Evolutionary conservation across 441 rosid genomes (phyloP), one percentile per base, ranked within the genome.

Genomic region (Gossypium aridum): DNA sequence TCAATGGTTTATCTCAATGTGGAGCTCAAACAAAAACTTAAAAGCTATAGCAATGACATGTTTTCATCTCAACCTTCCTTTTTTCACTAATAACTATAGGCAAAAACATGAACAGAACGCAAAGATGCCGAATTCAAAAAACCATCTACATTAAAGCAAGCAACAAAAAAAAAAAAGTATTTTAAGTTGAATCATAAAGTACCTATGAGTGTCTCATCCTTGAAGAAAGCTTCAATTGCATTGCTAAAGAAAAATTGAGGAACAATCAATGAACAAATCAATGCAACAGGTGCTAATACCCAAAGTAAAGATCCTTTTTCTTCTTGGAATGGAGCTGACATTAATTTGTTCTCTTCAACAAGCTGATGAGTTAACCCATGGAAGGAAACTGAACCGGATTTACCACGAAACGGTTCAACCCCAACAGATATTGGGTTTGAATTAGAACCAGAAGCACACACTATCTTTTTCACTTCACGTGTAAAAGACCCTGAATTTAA

Each of bases 321-420:
- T 75, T 85, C 92, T 63, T 78, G 78, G n/a, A 91, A 92, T 14
- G 96, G 97, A 49, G 92, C 89, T 12, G 98, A 89, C 23, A 87
- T 85, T 70, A 92, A 78, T 68, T 84, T 88, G 64, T 84, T 83
- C 80, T 89, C 97, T 81, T 92, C 98, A 53, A 91, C 89, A 1
- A 86, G 83, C 78, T 91, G 95, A 64, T 92, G 86, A 64, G 90
- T 88, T 79, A 89, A 65, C 2, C 98, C 98, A 75, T 75, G 56
- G 80, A 91, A 92, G 3, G 97, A 91, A 81, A 89, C 82, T 1
- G 94, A 92, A 69, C 97, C 96, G 0, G 98, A 79, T 81, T 94
- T 91, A 2, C 97, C 97, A 45, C 85, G 84, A 75, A 87, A 88
- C 7, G 90, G 83, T 81, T 91, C 98, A 80, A 73, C 67, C 71